phyloP scores from a whole-genome alignment of 1,284 basidiomycete species.

The Termitomyces sp. region DNA sequence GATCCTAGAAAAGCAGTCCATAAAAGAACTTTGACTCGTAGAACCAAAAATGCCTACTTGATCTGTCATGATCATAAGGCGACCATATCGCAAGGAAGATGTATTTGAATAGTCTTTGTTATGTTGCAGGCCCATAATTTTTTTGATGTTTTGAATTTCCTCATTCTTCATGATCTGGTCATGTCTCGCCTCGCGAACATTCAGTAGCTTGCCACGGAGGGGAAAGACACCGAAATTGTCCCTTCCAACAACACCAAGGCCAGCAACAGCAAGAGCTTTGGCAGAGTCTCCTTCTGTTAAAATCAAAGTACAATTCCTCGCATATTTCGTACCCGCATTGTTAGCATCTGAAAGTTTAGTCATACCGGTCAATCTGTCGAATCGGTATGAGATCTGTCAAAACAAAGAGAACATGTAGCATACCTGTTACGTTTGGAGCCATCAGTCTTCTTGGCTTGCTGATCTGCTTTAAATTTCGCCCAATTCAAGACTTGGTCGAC shows the following conservation, averaged over 20 bases:
- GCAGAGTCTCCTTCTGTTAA: slow-evolving; percentile 99
- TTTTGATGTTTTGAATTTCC: slow-evolving; percentile 96
- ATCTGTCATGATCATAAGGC: slow-evolving; percentile 99
- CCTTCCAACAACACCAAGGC: slow-evolving; percentile 91
- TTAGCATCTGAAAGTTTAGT: slow-evolving; percentile 97
- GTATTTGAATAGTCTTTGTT: slow-evolving; percentile 81
- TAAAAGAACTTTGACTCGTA: slow-evolving; percentile 2
- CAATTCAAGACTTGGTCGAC: slow-evolving; percentile 92
- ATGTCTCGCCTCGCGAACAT: slow-evolving; percentile 95
- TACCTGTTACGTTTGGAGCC: slow-evolving; percentile 88
- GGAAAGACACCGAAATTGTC: slow-evolving; percentile 99
- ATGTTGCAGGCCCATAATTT: slow-evolving; percentile 96
- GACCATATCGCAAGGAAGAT: slow-evolving; percentile 84
- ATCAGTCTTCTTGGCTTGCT: slow-evolving; percentile 94
- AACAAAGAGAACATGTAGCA: slow-evolving; percentile 16
- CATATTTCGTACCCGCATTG: slow-evolving; percentile 87
- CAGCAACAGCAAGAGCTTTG: slow-evolving; percentile 93
- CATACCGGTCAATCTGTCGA: slow-evolving; percentile 76
- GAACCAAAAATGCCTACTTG: slow-evolving; percentile 51
- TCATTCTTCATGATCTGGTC: slow-evolving; percentile 98
- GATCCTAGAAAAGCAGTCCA: slow-evolving; percentile 63
- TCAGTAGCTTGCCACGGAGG: slow-evolving; percentile 93
- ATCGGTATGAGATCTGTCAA: slow-evolving; percentile 1
- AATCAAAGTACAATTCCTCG: slow-evolving; percentile 88
- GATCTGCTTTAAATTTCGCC: slow-evolving; percentile 97